A percentile compares a stretch with the other conserved stretches of the same genome.
phyloP scores from a whole-genome alignment of 495 filamentous ascomycete species.

The Penicillium parvum region DNA sequence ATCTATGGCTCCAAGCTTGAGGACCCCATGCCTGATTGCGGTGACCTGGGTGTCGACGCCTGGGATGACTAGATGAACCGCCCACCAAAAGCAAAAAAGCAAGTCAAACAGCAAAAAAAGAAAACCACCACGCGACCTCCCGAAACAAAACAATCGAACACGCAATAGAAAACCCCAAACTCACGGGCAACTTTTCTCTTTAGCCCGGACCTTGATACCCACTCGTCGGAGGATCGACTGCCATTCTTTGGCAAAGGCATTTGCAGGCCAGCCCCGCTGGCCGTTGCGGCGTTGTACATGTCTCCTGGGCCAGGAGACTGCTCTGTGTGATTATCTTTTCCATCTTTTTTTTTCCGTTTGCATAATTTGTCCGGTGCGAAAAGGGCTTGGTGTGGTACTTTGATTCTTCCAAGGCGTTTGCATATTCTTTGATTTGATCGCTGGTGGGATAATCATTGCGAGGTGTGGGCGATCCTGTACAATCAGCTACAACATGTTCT shows the following conservation, averaged over 20 bases:
- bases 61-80: slow-evolving; percentile 28
- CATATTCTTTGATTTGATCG: slow-evolving; percentile 20
- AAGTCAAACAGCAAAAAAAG: slow-evolving; percentile 10
- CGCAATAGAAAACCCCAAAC: neutral
- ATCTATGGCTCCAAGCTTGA: slow-evolving; percentile 40
- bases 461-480: slow-evolving; percentile 23
- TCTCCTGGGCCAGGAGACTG: slow-evolving; percentile 17
- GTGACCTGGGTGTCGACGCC: slow-evolving; percentile 33
- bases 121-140: slow-evolving; percentile 1
- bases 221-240: slow-evolving; percentile 18
- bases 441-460: slow-evolving; percentile 18
- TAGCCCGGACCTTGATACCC: slow-evolving; percentile 25
- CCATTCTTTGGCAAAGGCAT: slow-evolving; percentile 15
- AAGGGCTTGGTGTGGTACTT: slow-evolving; percentile 17
- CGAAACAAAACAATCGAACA: slow-evolving; percentile 3
- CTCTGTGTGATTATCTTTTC: slow-evolving; percentile 15
- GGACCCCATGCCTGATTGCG: slow-evolving; percentile 32
- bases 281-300: slow-evolving; percentile 38
- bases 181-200: neutral
- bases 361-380: slow-evolving; percentile 26
- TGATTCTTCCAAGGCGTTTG: slow-evolving; percentile 22
- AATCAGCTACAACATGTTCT: slow-evolving; percentile 20
- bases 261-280: slow-evolving; percentile 22
- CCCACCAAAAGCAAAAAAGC: slow-evolving; percentile 11
- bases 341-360: slow-evolving; percentile 18